Conservation (phyloP, 495 filamentous ascomycete species). For the Aspergillus sclerotiicarbonarius region DNA sequence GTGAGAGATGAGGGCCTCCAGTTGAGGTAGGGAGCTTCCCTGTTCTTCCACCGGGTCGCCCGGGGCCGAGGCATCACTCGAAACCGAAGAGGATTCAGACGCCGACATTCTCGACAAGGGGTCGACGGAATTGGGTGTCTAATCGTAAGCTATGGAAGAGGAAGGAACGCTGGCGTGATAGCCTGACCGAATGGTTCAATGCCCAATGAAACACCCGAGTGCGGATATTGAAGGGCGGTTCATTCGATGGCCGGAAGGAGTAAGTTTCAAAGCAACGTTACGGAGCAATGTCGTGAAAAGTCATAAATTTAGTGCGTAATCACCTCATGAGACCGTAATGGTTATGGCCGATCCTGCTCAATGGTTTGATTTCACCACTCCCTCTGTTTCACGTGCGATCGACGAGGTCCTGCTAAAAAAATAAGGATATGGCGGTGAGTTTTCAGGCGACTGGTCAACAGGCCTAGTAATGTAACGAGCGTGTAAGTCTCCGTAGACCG, state of each 20-base stretch:
- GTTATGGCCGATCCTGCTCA: background rate
- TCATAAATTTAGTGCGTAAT: slow-evolving; percentile 9
- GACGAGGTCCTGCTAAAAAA: background rate
- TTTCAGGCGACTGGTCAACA: background rate
- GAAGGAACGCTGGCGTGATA: background rate
- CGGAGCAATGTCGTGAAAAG: slow-evolving; percentile 11
- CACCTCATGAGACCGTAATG: slow-evolving; percentile 9
- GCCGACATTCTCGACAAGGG: slow-evolving; percentile 29
- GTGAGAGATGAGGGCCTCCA: slow-evolving; percentile 75
- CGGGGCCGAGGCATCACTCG: slow-evolving; percentile 15
- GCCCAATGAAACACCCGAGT: slow-evolving; percentile 2
- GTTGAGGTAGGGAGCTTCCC: slow-evolving; percentile 32
- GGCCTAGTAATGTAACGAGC: background rate
- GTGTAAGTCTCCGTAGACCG: background rate
- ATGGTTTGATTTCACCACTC: background rate
- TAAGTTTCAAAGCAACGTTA: background rate
- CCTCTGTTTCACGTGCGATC: background rate
- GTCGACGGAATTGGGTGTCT: background rate
- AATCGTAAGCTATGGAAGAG: background rate
- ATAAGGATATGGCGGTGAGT: slow-evolving; percentile 9
- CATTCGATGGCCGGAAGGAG: background rate
- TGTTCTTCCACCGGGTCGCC: slow-evolving; percentile 14
- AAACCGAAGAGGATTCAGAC: slow-evolving; percentile 31
- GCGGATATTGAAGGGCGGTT: background rate
- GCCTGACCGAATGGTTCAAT: background rate